Evolutionary conservation across 2,329 filamentous ascomycete species (phyloP).

Genomic region (Chrysoporthe cubensis): DNA sequence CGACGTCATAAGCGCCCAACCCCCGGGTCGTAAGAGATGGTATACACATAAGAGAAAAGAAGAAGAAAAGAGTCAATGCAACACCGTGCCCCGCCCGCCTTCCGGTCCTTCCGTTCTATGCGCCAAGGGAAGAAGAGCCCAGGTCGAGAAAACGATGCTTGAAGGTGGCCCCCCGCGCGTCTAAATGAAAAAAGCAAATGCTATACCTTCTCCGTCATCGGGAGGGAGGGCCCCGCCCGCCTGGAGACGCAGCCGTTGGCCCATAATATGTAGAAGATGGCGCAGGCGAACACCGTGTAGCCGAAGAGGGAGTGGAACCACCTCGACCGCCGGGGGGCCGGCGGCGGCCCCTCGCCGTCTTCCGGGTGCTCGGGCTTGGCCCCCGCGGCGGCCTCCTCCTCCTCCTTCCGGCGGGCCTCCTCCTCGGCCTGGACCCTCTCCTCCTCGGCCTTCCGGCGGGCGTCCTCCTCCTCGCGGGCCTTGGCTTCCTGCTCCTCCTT

Average conservation of each 20-base stretch:
- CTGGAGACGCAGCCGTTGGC: slow-evolving; percentile 11
- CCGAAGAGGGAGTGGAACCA: slow-evolving; percentile 12
- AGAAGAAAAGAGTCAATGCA: background rate
- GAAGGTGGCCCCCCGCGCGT: background rate
- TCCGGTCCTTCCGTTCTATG: background rate
- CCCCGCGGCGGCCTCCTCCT: slow-evolving; percentile 28
- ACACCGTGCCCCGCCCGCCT: background rate
- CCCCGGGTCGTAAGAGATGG: background rate
- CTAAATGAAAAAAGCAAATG: background rate
- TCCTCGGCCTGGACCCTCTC: slow-evolving; percentile 26
- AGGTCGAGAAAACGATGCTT: background rate
- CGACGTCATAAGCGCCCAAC: background rate
- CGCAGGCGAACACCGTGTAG: slow-evolving; percentile 9
- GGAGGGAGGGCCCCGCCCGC: background rate
- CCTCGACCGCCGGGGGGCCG: background rate
- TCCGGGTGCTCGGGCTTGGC: slow-evolving; percentile 14
- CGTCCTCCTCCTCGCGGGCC: slow-evolving; percentile 41
- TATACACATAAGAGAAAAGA: background rate
- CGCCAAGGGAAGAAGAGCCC: background rate
- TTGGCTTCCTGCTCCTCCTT: slow-evolving; percentile 33
- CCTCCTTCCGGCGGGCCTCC: slow-evolving; percentile 31
- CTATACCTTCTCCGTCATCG: slow-evolving; percentile 9
- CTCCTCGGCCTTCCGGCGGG: slow-evolving; percentile 38
- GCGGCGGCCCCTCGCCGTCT: background rate
- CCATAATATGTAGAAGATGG: slow-evolving; percentile 11